Percentiles rank a stretch among this genome's conserved stretches.
Conservation (phyloP, 108 stramenopile genomes). For the Cyclotella kingstonii region DNA sequence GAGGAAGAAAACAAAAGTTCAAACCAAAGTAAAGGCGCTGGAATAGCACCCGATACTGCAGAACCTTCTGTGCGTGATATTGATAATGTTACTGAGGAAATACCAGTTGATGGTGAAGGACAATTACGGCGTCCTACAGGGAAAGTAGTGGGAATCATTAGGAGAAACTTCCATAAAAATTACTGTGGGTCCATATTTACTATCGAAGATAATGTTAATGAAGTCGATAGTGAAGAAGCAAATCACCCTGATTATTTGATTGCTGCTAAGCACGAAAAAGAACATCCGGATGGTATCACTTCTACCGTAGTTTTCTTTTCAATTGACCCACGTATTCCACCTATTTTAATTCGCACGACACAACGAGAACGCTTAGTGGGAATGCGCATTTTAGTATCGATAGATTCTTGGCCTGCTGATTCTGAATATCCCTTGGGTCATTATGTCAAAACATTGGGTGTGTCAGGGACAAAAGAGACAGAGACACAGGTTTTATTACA, state of each 20-base stretch:
- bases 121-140: conserved; percentile 65
- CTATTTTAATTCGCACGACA: conserved; percentile 77
- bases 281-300: conserved; percentile 73
- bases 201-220: not conserved
- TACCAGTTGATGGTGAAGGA: conserved; percentile 36
- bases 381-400: conserved; percentile 79
- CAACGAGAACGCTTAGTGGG: conserved; percentile 73
- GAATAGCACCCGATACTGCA: conserved; percentile 71
- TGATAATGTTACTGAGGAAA: conserved; percentile 62
- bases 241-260: conserved; percentile 62
- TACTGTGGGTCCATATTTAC: conserved; percentile 76
- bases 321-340: conserved; percentile 84
- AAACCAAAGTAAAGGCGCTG: conserved; percentile 29
- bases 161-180: conserved; percentile 70
- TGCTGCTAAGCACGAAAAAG: conserved; percentile 67
- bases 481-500: conserved; percentile 95
- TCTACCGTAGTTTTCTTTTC: conserved; percentile 88
- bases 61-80: conserved; percentile 64
- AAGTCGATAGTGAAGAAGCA: not conserved
- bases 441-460: conserved; percentile 88
- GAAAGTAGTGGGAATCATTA: conserved; percentile 86
- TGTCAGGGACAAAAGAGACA: conserved; percentile 88
- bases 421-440: conserved; percentile 91
- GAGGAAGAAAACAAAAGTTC: not conserved
- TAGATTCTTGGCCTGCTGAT: conserved; percentile 91